These are phyloP conservation scores for Agrocybe chaxingu DNA, from an alignment of 768 basidiomycete species.

Conservation along the genomic window DNA sequence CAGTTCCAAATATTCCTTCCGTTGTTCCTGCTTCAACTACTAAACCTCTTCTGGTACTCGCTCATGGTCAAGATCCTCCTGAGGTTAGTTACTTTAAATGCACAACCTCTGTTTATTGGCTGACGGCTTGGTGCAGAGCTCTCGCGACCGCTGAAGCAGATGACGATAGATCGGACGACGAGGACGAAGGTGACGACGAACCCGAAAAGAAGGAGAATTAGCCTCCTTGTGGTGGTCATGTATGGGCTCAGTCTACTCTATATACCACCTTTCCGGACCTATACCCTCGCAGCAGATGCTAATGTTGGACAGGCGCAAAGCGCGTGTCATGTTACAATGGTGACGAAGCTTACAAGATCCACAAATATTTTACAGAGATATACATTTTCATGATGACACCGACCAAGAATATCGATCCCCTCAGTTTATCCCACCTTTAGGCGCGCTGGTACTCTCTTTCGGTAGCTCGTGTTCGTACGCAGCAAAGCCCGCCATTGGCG, in stretches of 20 bases:
- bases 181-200: constrained; percentile 49
- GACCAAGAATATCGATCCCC: too few relatives aligned
- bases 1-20: constrained; percentile 77
- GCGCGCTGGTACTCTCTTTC: too few relatives aligned
- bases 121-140: constrained; percentile 39
- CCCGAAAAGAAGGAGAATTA: constrained; percentile 27
- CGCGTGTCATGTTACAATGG: too few relatives aligned
- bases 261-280: neutral
- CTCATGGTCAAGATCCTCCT: constrained; percentile 75
- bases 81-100: constrained; percentile 46
- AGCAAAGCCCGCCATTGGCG: constrained; percentile 16
- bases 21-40: constrained; percentile 67
- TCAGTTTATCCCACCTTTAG: too few relatives aligned
- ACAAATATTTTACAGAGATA: too few relatives aligned
- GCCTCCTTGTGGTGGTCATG: neutral
- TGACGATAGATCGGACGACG: constrained; percentile 84
- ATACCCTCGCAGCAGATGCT: neutral
- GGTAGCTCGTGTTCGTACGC: too few relatives aligned
- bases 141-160: constrained; percentile 41
- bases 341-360: too few relatives aligned
- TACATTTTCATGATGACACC: too few relatives aligned
- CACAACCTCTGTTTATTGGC: constrained; percentile 3
- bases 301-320: too few relatives aligned
- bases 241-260: too few relatives aligned
- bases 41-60: constrained; percentile 95